Evolutionary conservation across 257 asterid genomes (phyloP).

Genomic region (Handroanthus guayacan): DNA sequence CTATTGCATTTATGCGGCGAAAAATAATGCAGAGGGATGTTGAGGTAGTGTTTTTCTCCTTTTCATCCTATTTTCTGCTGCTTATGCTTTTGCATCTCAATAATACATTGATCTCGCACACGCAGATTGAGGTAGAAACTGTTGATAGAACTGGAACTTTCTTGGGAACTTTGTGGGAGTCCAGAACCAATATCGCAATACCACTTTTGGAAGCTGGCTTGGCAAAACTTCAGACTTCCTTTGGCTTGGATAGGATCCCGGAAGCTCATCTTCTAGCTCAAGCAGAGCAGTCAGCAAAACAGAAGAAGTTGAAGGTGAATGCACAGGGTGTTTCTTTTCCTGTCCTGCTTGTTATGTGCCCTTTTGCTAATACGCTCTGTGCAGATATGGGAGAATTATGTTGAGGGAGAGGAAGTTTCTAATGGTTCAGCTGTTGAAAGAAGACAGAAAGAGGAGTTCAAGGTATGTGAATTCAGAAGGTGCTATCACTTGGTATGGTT

Average conservation of each 20-base stretch:
- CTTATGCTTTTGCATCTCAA: constrained; percentile 26
- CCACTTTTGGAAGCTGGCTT: constrained; percentile 91
- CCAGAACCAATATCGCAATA: constrained; percentile 76
- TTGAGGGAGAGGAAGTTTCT: constrained; percentile 78
- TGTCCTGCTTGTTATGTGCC: constrained; percentile 9
- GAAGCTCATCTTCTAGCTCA: constrained; percentile 87
- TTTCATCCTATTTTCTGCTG: neutral
- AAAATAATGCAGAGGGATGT: constrained; percentile 99
- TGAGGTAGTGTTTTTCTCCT: constrained; percentile 59
- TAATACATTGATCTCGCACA: constrained; percentile 1
- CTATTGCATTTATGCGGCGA: constrained; percentile 96
- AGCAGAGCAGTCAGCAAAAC: constrained; percentile 94
- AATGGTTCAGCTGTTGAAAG: constrained; percentile 64
- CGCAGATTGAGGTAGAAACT: constrained; percentile 92
- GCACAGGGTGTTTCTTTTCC: constrained; percentile 4
- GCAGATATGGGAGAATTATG: constrained; percentile 78
- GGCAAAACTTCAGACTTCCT: constrained; percentile 86
- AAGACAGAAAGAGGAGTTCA: constrained; percentile 78
- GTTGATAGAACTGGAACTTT: constrained; percentile 98
- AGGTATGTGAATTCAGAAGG: constrained; percentile 50
- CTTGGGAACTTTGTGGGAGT: constrained; percentile 92
- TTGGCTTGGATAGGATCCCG: constrained; percentile 82
- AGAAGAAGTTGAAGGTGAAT: constrained; percentile 89
- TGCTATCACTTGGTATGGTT: neutral
- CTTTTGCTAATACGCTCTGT: constrained; percentile 35